Evolutionary conservation across 2,329 filamentous ascomycete species (phyloP).

Genomic region (Pseudogymnoascus sp.): DNA sequence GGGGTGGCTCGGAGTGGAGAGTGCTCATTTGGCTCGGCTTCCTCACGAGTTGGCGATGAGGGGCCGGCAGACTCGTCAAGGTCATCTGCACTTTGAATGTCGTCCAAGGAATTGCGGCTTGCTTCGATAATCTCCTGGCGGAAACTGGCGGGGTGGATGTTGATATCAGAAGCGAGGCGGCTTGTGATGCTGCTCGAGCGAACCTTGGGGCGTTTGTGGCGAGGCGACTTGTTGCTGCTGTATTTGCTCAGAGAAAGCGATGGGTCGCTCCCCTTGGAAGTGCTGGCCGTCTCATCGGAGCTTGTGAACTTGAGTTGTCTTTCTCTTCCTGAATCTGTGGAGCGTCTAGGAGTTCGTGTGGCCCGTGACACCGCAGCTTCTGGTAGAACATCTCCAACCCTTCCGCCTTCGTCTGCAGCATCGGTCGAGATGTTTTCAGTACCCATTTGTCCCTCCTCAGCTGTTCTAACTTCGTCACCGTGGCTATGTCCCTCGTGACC

Average conservation of each 20-base stretch:
- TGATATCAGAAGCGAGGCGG: slow-evolving; percentile 60
- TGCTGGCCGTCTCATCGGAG: slow-evolving; percentile 24
- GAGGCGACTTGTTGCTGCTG: slow-evolving; percentile 14
- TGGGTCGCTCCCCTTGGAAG: slow-evolving; percentile 16
- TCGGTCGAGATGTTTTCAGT: slow-evolving; percentile 32
- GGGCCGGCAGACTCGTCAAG: slow-evolving; percentile 22
- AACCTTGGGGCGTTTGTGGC: slow-evolving; percentile 18
- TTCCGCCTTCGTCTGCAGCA: slow-evolving; percentile 49
- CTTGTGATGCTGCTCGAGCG: slow-evolving; percentile 33
- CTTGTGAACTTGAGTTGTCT: slow-evolving; percentile 23
- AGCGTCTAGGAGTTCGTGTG: slow-evolving; percentile 22
- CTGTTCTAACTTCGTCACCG: slow-evolving; percentile 25
- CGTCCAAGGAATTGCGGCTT: slow-evolving; percentile 54
- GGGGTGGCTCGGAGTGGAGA: slow-evolving; percentile 19
- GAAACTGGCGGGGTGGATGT: slow-evolving; percentile 83
- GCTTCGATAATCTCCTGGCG: slow-evolving; percentile 87
- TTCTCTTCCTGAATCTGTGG: slow-evolving; percentile 13
- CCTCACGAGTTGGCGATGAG: slow-evolving; percentile 31
- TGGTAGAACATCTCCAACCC: slow-evolving; percentile 54
- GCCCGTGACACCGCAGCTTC: slow-evolving; percentile 51
- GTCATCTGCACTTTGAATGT: slow-evolving; percentile 48
- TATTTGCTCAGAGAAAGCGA: slow-evolving; percentile 13
- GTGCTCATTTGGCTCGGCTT: slow-evolving; percentile 33
- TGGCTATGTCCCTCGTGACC: slow-evolving; percentile 37
- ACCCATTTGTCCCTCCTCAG: slow-evolving; percentile 30